Evolutionary conservation across 768 basidiomycete species (phyloP), one percentile per base, ranked within the genome.

Genomic region (Collybia sp.): DNA sequence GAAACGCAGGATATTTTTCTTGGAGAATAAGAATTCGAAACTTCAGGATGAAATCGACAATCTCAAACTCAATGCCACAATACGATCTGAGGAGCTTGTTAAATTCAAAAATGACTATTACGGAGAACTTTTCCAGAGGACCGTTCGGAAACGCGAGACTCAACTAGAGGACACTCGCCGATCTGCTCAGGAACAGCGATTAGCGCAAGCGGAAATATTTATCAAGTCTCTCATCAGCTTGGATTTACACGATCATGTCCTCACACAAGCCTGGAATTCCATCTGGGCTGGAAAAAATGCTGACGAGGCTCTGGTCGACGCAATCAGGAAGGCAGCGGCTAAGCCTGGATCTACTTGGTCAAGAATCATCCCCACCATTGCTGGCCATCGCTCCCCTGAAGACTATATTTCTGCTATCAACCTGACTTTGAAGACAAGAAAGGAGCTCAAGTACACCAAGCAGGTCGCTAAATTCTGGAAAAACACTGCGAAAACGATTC

Each of bases 301-400:
- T 2, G 74, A 77, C 36, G 62, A 71, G 15, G 67, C 69, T 2
- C 56, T 79, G 19, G 61, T 75, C 16, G 56, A 69, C 12, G 67
- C 74, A 1, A 72, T 79, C 47, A 65, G 62, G 47, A 60, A 63
- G 38, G 74, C 76, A 6, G 64, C 70, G 32, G 53, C 65, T 6
- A 63, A 66, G 25, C 56, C 57, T n/a, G 59, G 52, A 25, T 64
- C 70, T 13, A 60, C 69, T n/a, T 74, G 77, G 69, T 62, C 73
- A 9, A 67, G 53, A 30, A 65, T 76, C 42, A 59, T 70, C 9
- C 62, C 69, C 16, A 56, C 63, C 15, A 47, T 69, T 43, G 55
- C 59, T 42, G 57, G 61, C 10, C 59, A 62, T 45, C 62, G 60
- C 16, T 61, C 58, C 13, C 57, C 59, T 10, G 60, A 67, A 17